Evolutionary conservation across 2,329 filamentous ascomycete genomes (phyloP).

Genomic region (Dothideomycetes sp.): DNA sequence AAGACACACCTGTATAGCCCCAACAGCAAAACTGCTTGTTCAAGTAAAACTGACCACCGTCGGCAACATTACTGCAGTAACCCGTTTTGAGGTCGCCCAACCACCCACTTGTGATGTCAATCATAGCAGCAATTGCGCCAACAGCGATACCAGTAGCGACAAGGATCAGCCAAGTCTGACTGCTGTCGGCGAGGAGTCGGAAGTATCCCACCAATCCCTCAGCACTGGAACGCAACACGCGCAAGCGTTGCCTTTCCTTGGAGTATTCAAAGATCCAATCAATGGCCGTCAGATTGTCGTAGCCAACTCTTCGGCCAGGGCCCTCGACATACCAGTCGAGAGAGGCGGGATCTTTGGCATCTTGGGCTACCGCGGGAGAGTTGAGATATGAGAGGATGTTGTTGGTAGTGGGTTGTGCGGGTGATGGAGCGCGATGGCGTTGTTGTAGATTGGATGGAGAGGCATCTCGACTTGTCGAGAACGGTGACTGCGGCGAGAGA

Average conservation of each 20-base stretch:
- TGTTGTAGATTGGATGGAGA: conserved; percentile 21
- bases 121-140: conserved; percentile 74
- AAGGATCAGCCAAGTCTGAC: conserved; percentile 85
- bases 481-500: conserved; percentile 30
- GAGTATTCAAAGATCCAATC: conserved; percentile 99
- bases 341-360: conserved; percentile 36
- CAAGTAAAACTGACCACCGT: conserved; percentile 82
- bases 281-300: conserved; percentile 93
- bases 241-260: conserved; percentile 81
- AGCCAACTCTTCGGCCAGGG: conserved; percentile 78
- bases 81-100: conserved; percentile 85
- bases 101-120: conserved; percentile 89
- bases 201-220: conserved; percentile 64
- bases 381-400: conserved; percentile 36
- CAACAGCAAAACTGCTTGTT: conserved; percentile 89
- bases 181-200: conserved; percentile 67
- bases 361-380: conserved; percentile 21
- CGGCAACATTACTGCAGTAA: conserved; percentile 66
- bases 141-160: conserved; percentile 77
- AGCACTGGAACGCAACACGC: conserved; percentile 49
- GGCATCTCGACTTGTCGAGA: conserved; percentile 23
- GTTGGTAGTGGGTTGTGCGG: conserved; percentile 24
- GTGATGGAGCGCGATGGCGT: conserved; percentile 17
- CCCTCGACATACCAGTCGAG: conserved; percentile 85
- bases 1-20: conserved; percentile 62